These are phyloP conservation scores for Skeletonema menzelii DNA, from an alignment of 108 stramenopile genomes.

Conservation along the genomic window DNA sequence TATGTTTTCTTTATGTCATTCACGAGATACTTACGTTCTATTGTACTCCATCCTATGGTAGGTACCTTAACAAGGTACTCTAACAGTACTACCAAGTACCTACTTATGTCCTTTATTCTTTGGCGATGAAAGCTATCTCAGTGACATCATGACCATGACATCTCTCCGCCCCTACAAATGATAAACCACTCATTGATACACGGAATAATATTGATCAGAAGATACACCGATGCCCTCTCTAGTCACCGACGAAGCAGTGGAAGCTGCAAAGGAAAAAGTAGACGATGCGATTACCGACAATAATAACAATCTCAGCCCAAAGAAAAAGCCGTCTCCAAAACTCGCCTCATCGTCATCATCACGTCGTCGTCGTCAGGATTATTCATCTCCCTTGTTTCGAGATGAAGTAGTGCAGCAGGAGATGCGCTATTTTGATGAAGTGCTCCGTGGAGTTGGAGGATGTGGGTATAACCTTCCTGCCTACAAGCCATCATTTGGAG, in stretches of 20 bases:
- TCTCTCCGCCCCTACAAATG: too few relatives aligned
- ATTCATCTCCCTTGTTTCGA: background rate
- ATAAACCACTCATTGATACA: background rate
- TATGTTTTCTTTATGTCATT: too few relatives aligned
- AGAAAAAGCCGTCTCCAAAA: background rate
- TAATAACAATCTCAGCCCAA: background rate
- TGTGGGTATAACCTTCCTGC: background rate
- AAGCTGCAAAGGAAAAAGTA: background rate
- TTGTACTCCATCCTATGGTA: too few relatives aligned
- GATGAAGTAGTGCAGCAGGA: background rate
- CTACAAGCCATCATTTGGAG: background rate
- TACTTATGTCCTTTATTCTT: too few relatives aligned
- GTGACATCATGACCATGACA: too few relatives aligned
- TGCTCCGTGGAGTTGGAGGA: background rate
- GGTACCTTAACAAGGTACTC: too few relatives aligned
- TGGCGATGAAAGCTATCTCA: too few relatives aligned
- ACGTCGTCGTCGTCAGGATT: background rate
- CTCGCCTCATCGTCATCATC: background rate
- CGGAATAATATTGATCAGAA: background rate
- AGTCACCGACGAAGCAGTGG: background rate
- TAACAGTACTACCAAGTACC: too few relatives aligned
- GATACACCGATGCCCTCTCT: background rate
- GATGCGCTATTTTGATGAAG: conserved; percentile 1
- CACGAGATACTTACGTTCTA: too few relatives aligned
- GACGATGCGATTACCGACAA: background rate